These are phyloP conservation scores for Massariosphaeria phaeospora DNA, from an alignment of 495 filamentous ascomycete genomes.

Conservation along the genomic window DNA sequence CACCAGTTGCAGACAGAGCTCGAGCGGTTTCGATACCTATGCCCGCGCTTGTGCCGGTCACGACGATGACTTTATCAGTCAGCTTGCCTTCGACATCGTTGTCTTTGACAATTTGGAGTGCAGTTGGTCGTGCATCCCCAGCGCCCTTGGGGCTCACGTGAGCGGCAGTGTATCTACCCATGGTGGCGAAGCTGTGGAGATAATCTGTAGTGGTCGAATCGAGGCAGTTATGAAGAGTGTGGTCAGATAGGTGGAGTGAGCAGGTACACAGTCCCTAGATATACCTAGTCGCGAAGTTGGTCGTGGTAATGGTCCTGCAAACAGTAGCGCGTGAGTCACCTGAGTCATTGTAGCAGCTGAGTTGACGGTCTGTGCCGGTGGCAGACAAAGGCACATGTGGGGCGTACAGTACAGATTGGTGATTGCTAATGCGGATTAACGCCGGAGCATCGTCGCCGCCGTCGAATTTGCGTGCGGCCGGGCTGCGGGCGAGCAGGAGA, in stretches of 20 bases:
- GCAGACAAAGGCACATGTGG: no score
- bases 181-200: background rate
- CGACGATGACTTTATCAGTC: constrained; percentile 46
- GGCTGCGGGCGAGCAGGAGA: no score
- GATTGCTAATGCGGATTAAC: background rate
- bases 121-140: constrained; percentile 55
- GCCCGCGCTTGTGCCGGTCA: constrained; percentile 52
- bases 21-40: constrained; percentile 51
- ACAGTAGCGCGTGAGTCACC: background rate
- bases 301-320: background rate
- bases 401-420: no score
- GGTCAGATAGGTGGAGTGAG: background rate
- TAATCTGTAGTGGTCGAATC: background rate
- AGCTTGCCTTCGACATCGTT: constrained; percentile 39
- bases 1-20: constrained; percentile 47
- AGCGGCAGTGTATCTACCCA: constrained; percentile 40
- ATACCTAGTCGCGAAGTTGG: no score
- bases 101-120: constrained; percentile 46
- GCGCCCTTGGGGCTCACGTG: constrained; percentile 46
- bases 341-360: background rate
- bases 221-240: background rate
- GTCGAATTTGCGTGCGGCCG: background rate
- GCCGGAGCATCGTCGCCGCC: background rate
- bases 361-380: background rate
- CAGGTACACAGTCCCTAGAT: background rate